Base-by-base conservation (phyloP, 768 basidiomycete species). In the Mycena amicta region DNA sequence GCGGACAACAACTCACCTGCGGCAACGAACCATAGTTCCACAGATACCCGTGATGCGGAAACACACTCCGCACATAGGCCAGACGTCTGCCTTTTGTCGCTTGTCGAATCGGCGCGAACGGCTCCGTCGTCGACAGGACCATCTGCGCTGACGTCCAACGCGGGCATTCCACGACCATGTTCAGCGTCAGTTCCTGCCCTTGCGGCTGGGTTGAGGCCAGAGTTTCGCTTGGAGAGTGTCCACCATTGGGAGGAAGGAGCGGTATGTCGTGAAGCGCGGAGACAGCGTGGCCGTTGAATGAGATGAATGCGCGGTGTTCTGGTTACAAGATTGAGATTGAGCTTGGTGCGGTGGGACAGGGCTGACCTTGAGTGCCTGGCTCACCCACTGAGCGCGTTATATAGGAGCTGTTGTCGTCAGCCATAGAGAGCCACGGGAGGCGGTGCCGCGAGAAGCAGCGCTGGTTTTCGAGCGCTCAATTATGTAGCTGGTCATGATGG, bases 11-110 rank as follows among this genome's bases (percentile, higher is more conserved):
- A 31, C 58, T 22, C 26, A 85, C 87, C 80, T 88, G 86, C 50
- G 89, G 89, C 79, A 91, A 88, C 52, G 87, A 87, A 61, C 89
- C 89, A 67, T 91, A 92, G 80, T 92, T 92, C 89, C 89, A 92
- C 75, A 92, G 87, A 77, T 89, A 87, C 33, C 90, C 89, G 68
- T 89, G 87, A 77, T 92, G 90, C 56, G 90, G 89, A 85, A 92
- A 92, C 74, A 88, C 89, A 80, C 90, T 92, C 72, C 90, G 82
- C 63, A 92, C 90, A 72, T 80, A 90, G 56, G 88, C 83, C 66
- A 90, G 76, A 67, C 89, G 89, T n/a, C n/a, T n/a, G 18, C 52
- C 50, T 3, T 39, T 45, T 53, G 82, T 81, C 72, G 89, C 88
- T 76, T 91, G 90, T 69, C 88, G 86, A 82, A 92, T 90, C 63